Evolutionary conservation across 352 stramenopile genomes (phyloP).

Genomic region (Globisporangium takayamanum): DNA sequence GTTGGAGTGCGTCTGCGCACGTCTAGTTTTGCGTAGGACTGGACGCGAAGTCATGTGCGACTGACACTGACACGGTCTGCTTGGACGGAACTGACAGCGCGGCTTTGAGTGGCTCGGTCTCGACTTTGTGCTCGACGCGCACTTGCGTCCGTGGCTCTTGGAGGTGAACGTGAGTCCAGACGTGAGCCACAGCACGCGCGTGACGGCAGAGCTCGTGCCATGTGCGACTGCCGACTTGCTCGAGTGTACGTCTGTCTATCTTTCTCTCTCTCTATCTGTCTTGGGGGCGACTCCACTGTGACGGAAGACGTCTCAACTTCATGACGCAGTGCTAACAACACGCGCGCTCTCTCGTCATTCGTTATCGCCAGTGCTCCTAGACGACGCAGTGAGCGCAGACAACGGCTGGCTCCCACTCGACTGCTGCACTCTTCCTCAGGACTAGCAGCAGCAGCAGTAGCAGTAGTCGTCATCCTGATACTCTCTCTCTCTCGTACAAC

Average conservation of each 20-base stretch:
- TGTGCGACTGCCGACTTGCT: conserved; percentile 43
- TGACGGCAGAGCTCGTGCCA: conserved; percentile 49
- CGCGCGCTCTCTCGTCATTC: not conserved
- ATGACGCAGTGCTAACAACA: not conserved
- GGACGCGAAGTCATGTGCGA: not conserved
- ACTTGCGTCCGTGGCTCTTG: conserved; percentile 56
- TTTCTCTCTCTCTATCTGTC: not conserved
- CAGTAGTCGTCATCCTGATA: not conserved
- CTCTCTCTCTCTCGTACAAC: not conserved
- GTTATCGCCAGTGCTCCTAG: conserved; percentile 6
- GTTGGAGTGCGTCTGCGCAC: conserved; percentile 36
- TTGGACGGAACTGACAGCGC: conserved; percentile 16
- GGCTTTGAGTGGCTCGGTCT: conserved; percentile 86
- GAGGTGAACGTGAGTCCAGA: conserved; percentile 88
- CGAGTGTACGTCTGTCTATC: conserved; percentile 26
- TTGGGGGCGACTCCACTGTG: too few relatives aligned
- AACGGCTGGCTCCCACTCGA: conserved; percentile 11
- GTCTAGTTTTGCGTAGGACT: not conserved
- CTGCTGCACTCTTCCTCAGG: not conserved
- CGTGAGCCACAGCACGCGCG: conserved; percentile 66
- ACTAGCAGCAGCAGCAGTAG: not conserved
- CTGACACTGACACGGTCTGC: not conserved
- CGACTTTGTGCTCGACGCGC: conserved; percentile 72
- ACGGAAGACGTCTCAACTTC: too few relatives aligned
- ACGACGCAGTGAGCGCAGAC: not conserved